These are phyloP conservation scores for Blastocystis sp. DNA, from an alignment of 352 stramenopile genomes.

Conservation along the genomic window DNA sequence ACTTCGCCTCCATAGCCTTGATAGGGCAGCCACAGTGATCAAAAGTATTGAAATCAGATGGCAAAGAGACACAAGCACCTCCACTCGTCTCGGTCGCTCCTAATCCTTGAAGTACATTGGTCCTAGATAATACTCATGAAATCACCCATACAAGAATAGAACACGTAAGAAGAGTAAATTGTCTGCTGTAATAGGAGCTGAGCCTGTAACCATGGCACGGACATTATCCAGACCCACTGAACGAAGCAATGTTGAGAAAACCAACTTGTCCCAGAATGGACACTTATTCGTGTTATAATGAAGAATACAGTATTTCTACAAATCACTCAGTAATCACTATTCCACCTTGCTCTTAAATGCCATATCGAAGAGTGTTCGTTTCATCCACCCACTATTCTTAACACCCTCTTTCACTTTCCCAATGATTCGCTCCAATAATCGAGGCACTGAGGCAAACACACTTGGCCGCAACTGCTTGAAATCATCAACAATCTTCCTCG, in stretches of 20 bases:
- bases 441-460: conserved; percentile 69
- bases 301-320: conserved; percentile 16
- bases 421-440: conserved; percentile 72
- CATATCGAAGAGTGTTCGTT: conserved; percentile 66
- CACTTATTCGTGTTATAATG: conserved; percentile 69
- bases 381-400: conserved; percentile 34
- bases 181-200: conserved; percentile 83
- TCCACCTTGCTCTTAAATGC: conserved; percentile 37
- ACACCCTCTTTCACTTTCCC: conserved; percentile 85
- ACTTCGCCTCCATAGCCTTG: conserved; percentile 75
- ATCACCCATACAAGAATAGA: conserved; percentile 83
- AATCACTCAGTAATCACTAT: conserved; percentile 3
- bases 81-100: conserved; percentile 89
- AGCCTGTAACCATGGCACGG: conserved; percentile 86
- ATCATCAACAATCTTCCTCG: conserved; percentile 68
- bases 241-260: conserved; percentile 89
- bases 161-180: conserved; percentile 68
- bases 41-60: conserved; percentile 76
- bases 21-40: conserved; percentile 86
- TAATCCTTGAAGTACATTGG: conserved; percentile 89
- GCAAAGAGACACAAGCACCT: conserved; percentile 72
- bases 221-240: conserved; percentile 85
- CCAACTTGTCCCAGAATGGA: conserved; percentile 86
- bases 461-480: conserved; percentile 66
- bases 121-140: conserved; percentile 77